A percentile compares a stretch with the other conserved stretches of the same genome.
Conservation (phyloP, 495 filamentous ascomycete species). For the Entonaema liquescens region DNA sequence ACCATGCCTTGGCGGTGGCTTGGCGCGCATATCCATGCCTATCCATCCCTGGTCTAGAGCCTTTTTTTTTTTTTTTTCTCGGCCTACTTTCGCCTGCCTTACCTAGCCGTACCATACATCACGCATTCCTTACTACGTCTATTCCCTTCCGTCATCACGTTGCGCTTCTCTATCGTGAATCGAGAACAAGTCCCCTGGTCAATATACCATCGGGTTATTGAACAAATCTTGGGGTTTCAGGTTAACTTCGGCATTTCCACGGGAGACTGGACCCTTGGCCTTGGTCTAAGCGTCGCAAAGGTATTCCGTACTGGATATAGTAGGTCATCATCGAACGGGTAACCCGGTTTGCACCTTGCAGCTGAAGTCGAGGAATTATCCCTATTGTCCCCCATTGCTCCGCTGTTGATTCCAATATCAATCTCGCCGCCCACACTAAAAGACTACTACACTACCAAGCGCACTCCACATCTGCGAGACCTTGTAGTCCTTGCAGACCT, state of each 20-base stretch:
- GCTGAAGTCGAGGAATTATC: slow-evolving; percentile 7
- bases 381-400: slow-evolving; percentile 23
- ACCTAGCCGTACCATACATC: slow-evolving; percentile 27
- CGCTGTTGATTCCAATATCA: slow-evolving; percentile 24
- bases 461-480: slow-evolving; percentile 41
- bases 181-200: slow-evolving; percentile 8
- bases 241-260: slow-evolving; percentile 14
- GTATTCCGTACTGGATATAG: background rate
- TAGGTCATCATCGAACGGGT: slow-evolving; percentile 6
- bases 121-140: slow-evolving; percentile 25
- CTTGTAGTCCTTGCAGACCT: slow-evolving; percentile 26
- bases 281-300: background rate
- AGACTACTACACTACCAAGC: slow-evolving; percentile 21
- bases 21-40: slow-evolving; percentile 18
- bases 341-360: slow-evolving; percentile 32
- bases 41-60: slow-evolving; percentile 37
- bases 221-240: slow-evolving; percentile 3
- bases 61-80: slow-evolving; percentile 8
- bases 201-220: slow-evolving; percentile 6
- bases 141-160: slow-evolving; percentile 36
- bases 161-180: slow-evolving; percentile 21
- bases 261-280: background rate
- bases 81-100: slow-evolving; percentile 13
- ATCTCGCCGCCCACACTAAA: slow-evolving; percentile 23
- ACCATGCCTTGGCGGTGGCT: slow-evolving; percentile 22